Conservation (phyloP, 169 alveolate species). For the Cryptosporidium canis region DNA sequence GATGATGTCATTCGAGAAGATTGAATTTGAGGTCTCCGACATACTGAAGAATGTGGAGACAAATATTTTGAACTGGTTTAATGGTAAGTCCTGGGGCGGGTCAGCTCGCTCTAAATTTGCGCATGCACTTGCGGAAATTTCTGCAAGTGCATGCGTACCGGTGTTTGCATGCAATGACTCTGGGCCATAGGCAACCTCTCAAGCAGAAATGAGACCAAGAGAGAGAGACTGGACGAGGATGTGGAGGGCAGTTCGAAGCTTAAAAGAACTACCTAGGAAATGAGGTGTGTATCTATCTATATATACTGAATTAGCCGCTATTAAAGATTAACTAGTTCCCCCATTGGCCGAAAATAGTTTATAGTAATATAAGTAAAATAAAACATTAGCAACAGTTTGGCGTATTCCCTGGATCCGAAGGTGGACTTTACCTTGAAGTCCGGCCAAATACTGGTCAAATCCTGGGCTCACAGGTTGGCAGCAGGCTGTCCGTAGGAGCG, state of each 20-base stretch:
- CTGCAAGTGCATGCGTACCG: conserved; percentile 21
- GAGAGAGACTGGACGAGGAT: background rate
- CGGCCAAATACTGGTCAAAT: background rate
- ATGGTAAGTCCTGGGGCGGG: background rate
- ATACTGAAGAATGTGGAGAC: conserved; percentile 14
- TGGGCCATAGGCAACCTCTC: background rate
- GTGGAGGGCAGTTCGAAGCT: background rate
- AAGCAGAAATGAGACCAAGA: background rate
- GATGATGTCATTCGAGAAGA: conserved; percentile 2
- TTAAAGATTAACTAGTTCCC: background rate
- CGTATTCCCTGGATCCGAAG: background rate
- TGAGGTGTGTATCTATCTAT: background rate
- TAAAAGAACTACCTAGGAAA: background rate
- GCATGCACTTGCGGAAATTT: background rate
- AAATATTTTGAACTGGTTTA: conserved; percentile 18
- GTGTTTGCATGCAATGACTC: conserved; percentile 22
- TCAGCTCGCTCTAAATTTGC: background rate
- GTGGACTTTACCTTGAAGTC: background rate
- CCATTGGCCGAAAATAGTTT: background rate
- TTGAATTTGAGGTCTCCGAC: conserved; percentile 33
- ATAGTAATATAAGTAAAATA: background rate
- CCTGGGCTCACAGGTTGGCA: background rate
- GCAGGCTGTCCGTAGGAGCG: background rate
- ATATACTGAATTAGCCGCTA: background rate
- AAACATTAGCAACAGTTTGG: background rate